Conservation (phyloP, 2,329 filamentous ascomycete genomes). For the Pseudonectria buxi region DNA sequence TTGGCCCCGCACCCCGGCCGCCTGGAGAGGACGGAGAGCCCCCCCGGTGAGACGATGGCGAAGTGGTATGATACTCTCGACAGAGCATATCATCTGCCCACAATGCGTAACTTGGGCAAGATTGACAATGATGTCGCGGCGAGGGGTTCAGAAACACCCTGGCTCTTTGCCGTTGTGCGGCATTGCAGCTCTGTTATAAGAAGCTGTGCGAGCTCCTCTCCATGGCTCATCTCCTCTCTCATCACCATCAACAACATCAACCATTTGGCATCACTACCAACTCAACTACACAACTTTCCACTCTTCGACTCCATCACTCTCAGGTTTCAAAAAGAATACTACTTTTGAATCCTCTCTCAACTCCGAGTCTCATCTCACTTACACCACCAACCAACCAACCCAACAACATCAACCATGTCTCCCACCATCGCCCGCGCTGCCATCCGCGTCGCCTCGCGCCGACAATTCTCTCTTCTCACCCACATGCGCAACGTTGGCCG, state of each 20-base stretch:
- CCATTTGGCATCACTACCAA: conserved; percentile 12
- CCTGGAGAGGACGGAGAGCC: conserved; percentile 9
- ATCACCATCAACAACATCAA: conserved; percentile 16
- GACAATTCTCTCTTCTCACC: conserved; percentile 29
- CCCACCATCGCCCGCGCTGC: conserved; percentile 23
- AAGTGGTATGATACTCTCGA: conserved; percentile 20
- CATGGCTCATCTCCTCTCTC: conserved; percentile 9
- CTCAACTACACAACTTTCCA: conserved; percentile 7
- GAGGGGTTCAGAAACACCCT: conserved; percentile 13
- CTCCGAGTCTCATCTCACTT: conserved; percentile 7
- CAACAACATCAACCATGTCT: conserved; percentile 20
- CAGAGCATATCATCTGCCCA: conserved; percentile 22
- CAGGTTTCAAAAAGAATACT: conserved; percentile 5
- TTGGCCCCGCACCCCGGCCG: conserved; percentile 11
- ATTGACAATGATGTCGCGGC: conserved; percentile 15
- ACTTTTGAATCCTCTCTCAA: conserved; percentile 5
- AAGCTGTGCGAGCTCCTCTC: conserved; percentile 10
- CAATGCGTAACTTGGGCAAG: conserved; percentile 17
- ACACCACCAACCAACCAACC: conserved; percentile 9
- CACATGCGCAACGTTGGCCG: conserved; percentile 27
- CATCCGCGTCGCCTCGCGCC: conserved; percentile 22
- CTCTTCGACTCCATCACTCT: conserved; percentile 11
- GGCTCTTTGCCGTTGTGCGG: conserved; percentile 8
- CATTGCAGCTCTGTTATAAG: conserved; percentile 17
- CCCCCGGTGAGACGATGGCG: conserved; percentile 1